Conservation (phyloP, 192 early-diverging fungal genomes). For the Coemansia sp. region DNA sequence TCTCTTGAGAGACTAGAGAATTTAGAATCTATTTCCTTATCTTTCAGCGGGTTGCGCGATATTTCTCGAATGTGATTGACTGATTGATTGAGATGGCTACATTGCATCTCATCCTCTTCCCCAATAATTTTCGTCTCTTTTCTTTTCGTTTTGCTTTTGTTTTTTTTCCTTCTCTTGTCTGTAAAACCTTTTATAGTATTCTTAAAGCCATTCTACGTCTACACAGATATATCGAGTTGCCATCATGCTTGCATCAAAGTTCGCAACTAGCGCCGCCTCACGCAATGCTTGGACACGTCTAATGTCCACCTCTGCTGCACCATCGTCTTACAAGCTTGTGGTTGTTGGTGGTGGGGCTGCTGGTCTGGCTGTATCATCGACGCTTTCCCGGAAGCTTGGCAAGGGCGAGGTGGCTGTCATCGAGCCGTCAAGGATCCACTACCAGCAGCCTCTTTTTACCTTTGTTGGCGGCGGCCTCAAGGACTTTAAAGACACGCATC, state of each 20-base stretch:
- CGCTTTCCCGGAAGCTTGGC: constrained; percentile 64
- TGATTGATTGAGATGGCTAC: no score
- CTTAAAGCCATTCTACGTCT: background rate
- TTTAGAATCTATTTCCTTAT: no score
- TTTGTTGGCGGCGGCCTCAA: constrained; percentile 88
- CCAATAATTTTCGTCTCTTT: constrained; percentile 7
- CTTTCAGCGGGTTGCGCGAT: no score
- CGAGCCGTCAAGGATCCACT: constrained; percentile 70
- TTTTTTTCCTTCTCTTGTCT: constrained; percentile 12
- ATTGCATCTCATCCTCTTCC: background rate
- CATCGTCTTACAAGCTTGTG: constrained; percentile 54
- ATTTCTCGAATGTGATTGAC: no score
- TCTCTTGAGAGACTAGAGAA: no score
- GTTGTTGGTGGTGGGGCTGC: constrained; percentile 56
- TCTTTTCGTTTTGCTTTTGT: background rate
- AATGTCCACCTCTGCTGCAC: constrained; percentile 29
- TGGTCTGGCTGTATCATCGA: constrained; percentile 66
- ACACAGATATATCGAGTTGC: background rate
- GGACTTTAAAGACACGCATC: constrained; percentile 65
- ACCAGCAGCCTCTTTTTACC: constrained; percentile 89
- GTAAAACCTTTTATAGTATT: background rate
- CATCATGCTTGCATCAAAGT: constrained; percentile 34
- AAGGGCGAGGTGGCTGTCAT: constrained; percentile 69
- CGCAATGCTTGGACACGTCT: constrained; percentile 33
- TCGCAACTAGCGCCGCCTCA: constrained; percentile 16